Evolutionary conservation across 2,329 filamentous ascomycete species (phyloP).

Genomic region (Alternaria angustiovoidea): DNA sequence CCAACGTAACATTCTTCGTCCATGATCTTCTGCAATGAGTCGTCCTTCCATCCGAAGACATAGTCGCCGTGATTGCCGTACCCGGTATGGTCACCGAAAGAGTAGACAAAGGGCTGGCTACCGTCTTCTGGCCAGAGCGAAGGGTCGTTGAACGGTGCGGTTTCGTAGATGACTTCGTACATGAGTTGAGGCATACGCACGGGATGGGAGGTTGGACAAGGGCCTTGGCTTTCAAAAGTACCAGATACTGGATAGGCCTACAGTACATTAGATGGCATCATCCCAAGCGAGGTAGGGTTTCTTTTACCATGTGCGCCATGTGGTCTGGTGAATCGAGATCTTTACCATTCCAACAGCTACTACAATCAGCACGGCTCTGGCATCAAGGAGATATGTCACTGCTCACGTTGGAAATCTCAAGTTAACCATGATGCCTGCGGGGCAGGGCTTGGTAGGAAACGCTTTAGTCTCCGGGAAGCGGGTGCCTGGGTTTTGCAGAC

Average conservation of each 20-base stretch:
- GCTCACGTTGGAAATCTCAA: constrained; percentile 50
- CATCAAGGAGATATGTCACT: background rate
- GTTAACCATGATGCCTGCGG: constrained; percentile 55
- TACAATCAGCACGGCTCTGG: background rate
- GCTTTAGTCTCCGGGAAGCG: constrained; percentile 52
- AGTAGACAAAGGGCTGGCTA: constrained; percentile 45
- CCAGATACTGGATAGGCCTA: constrained; percentile 28
- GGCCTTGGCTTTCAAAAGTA: constrained; percentile 51
- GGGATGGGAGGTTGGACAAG: constrained; percentile 61
- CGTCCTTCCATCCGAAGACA: constrained; percentile 62
- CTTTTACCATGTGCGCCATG: constrained; percentile 30
- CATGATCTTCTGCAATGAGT: constrained; percentile 55
- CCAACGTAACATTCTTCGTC: constrained; percentile 50
- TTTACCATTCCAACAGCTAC: constrained; percentile 55
- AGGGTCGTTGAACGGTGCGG: constrained; percentile 43
- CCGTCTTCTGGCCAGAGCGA: constrained; percentile 34
- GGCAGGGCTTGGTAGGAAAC: constrained; percentile 53
- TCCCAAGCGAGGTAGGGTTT: background rate
- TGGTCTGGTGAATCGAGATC: constrained; percentile 38
- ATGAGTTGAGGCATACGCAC: constrained; percentile 35
- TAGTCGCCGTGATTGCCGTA: constrained; percentile 62
- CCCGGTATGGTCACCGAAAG: constrained; percentile 53
- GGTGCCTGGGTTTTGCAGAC: constrained; percentile 52
- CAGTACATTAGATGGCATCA: background rate
- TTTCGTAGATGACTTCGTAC: constrained; percentile 46